Percentiles rank a stretch among this genome's conserved stretches.
phyloP scores from a whole-genome alignment of 1,139 yeast genomes.

The Saccharomycopsis crataegensis region DNA sequence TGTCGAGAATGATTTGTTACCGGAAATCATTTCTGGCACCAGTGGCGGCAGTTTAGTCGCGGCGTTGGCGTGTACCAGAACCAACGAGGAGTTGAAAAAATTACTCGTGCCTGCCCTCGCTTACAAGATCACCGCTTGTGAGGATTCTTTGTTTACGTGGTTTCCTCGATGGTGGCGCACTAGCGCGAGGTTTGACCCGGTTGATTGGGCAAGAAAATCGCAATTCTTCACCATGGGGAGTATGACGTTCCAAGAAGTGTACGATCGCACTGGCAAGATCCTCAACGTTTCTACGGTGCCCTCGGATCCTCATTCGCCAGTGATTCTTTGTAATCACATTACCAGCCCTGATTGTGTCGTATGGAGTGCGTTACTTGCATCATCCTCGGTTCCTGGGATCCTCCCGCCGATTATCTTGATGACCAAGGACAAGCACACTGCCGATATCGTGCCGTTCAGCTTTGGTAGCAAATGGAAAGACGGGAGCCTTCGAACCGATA shows the following conservation, averaged over 20 bases:
- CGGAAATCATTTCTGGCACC: conserved; percentile 68
- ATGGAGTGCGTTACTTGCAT: conserved; percentile 72
- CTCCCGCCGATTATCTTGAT: conserved; percentile 72
- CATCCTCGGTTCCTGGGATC: conserved; percentile 83
- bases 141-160: conserved; percentile 58
- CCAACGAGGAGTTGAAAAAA: conserved; percentile 54
- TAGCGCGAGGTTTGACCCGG: conserved; percentile 72
- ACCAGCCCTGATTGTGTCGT: conserved; percentile 80
- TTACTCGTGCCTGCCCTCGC: conserved; percentile 59
- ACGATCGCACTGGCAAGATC: conserved; percentile 58
- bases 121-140: conserved; percentile 62
- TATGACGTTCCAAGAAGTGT: conserved; percentile 65
- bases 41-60: conserved; percentile 83
- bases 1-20: conserved; percentile 57
- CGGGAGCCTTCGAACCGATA: conserved; percentile 66
- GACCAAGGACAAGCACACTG: conserved; percentile 49
- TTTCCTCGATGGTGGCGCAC: conserved; percentile 60
- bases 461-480: conserved; percentile 73
- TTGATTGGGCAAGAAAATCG: conserved; percentile 65
- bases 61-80: conserved; percentile 62
- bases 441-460: conserved; percentile 55
- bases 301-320: conserved; percentile 77
- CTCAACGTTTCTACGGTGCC: conserved; percentile 75
- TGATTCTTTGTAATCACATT: conserved; percentile 65
- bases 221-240: conserved; percentile 70